These are phyloP conservation scores for Syzygium oleosum DNA, from an alignment of 345 rosid species.

Conservation along the genomic window DNA sequence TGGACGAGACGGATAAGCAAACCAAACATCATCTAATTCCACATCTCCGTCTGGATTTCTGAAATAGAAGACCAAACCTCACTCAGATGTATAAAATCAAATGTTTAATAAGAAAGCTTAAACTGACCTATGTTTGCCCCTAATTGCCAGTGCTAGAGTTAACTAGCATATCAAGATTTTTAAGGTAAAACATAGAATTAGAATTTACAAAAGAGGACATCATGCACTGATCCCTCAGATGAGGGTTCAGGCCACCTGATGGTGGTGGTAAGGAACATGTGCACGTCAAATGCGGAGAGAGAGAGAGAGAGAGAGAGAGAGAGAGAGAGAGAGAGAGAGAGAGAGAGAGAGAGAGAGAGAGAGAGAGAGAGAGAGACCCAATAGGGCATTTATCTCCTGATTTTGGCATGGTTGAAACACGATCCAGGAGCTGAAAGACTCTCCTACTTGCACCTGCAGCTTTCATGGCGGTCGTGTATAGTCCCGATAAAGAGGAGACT, in stretches of 20 bases:
- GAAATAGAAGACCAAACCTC: constrained; percentile 6
- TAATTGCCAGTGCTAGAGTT: not conserved
- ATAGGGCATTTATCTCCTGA: constrained; percentile 73
- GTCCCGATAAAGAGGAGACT: constrained; percentile 70
- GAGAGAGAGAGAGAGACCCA: constrained; percentile 32
- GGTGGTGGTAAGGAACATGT: not conserved
- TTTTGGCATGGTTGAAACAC: constrained; percentile 67
- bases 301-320: not conserved
- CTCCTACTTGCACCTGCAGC: constrained; percentile 97
- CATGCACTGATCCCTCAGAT: not conserved
- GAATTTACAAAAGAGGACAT: not conserved
- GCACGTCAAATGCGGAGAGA: not conserved
- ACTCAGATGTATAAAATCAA: not conserved
- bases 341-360: not conserved
- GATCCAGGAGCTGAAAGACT: constrained; percentile 87
- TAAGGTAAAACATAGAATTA: not conserved
- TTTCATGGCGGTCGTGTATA: constrained; percentile 89
- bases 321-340: not conserved
- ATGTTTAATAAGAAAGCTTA: not conserved
- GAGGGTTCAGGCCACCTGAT: not conserved
- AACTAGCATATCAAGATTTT: not conserved
- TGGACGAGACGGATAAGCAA: constrained; percentile 96
- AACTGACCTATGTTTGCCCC: not conserved
- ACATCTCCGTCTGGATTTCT: constrained; percentile 87
- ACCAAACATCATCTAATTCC: constrained; percentile 85